A percentile compares a stretch with the other conserved stretches of the same genome.
phyloP scores from a whole-genome alignment of 2,329 filamentous ascomycete genomes.

The Fusarium albidum region DNA sequence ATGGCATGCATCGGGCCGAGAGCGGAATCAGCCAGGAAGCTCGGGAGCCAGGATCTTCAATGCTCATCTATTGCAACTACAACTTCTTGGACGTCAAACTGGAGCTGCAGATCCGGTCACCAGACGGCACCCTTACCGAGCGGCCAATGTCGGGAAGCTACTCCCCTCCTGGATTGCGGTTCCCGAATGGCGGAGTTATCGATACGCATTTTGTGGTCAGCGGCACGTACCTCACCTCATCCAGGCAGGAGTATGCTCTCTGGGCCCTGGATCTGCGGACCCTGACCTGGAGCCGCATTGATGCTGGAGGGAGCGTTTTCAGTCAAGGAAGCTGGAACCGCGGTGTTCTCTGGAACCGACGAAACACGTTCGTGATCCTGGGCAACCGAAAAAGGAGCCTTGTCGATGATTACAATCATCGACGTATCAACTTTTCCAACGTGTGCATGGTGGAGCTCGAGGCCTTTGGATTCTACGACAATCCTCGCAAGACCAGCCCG shows the following conservation, averaged over 20 bases:
- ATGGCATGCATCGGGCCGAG: slow-evolving; percentile 52
- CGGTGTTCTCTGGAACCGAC: slow-evolving; percentile 89
- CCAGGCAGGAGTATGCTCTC: slow-evolving; percentile 96
- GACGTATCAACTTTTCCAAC: slow-evolving; percentile 96
- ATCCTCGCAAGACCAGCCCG: slow-evolving; percentile 80
- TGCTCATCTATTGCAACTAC: slow-evolving; percentile 99
- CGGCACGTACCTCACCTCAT: slow-evolving; percentile 95
- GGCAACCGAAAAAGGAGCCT: slow-evolving; percentile 93
- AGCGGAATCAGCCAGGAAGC: slow-evolving; percentile 60
- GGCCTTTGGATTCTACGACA: slow-evolving; percentile 96
- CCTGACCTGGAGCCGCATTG: slow-evolving; percentile 93
- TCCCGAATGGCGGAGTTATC: slow-evolving; percentile 94
- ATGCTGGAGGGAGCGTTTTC: slow-evolving; percentile 93
- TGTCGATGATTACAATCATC: slow-evolving; percentile 97
- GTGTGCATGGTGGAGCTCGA: slow-evolving; percentile 97
- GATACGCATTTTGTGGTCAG: slow-evolving; percentile 97
- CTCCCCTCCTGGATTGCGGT: slow-evolving; percentile 90
- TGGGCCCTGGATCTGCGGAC: slow-evolving; percentile 93
- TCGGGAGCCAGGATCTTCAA: slow-evolving; percentile 70
- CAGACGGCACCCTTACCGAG: slow-evolving; percentile 85
- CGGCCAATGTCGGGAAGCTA: slow-evolving; percentile 87
- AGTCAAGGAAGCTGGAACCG: slow-evolving; percentile 98
- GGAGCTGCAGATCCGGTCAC: slow-evolving; percentile 86
- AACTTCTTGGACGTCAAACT: slow-evolving; percentile 98
- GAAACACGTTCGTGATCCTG: slow-evolving; percentile 95